Percentiles rank a stretch among this genome's conserved stretches.
Conservation (phyloP, 805 yeast species). For the Lipomyces yamanashiensis region DNA sequence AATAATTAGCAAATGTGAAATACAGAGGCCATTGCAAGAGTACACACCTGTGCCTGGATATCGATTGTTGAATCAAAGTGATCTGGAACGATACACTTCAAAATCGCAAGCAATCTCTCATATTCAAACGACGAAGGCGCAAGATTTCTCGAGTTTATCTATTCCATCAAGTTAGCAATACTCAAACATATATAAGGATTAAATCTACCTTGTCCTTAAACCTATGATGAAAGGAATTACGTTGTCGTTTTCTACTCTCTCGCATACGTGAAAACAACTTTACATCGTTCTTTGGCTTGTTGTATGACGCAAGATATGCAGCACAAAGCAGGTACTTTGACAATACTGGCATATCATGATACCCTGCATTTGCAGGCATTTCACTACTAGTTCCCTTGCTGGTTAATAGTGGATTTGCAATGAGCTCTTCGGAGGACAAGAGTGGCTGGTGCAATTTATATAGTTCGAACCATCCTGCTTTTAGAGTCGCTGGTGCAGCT, state of each 20-base stretch:
- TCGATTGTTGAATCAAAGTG: conserved; percentile 41
- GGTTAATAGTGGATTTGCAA: conserved; percentile 20
- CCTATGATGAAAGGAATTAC: conserved; percentile 8
- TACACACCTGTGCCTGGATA: conserved; percentile 42
- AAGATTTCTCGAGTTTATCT: conserved; percentile 63
- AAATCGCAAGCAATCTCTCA: conserved; percentile 79
- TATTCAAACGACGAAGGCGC: conserved; percentile 76
- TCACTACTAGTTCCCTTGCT: background rate
- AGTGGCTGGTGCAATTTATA: conserved; percentile 23
- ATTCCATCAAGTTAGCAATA: background rate
- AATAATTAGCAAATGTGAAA: background rate
- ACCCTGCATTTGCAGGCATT: background rate
- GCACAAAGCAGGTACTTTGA: conserved; percentile 73
- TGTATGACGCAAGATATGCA: conserved; percentile 80
- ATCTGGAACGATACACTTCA: conserved; percentile 66
- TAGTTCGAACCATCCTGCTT: conserved; percentile 15
- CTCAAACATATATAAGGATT: background rate
- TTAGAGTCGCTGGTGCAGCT: conserved; percentile 1
- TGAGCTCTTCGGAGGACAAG: conserved; percentile 26
- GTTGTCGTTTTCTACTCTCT: conserved; percentile 41
- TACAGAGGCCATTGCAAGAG: background rate
- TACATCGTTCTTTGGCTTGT: conserved; percentile 70
- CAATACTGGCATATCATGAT: conserved; percentile 24
- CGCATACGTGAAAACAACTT: conserved; percentile 69
- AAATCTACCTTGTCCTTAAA: conserved; percentile 21